Conservation (phyloP, 2,329 filamentous ascomycete genomes). For the Fusarium penzigii region DNA sequence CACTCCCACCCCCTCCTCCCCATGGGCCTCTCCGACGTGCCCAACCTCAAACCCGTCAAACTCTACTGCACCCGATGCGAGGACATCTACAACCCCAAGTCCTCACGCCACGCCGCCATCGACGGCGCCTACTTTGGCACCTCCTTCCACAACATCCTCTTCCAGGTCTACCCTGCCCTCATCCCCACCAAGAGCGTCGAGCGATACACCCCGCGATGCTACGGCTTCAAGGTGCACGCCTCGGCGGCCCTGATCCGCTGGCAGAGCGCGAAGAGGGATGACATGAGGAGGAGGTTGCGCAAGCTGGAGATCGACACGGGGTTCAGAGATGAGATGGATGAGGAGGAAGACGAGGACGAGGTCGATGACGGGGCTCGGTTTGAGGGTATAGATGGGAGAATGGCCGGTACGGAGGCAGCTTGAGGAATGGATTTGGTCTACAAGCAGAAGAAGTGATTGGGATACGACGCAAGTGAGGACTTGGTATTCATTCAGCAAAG, state of each 20-base stretch:
- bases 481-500: too few species aligned
- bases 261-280: constrained; percentile 80
- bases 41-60: constrained; percentile 88
- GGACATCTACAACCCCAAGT: constrained; percentile 98
- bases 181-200: constrained; percentile 83
- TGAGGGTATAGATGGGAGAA: constrained; percentile 38
- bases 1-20: constrained; percentile 90
- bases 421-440: constrained; percentile 10
- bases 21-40: constrained; percentile 88
- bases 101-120: constrained; percentile 89
- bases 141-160: constrained; percentile 98
- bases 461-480: neutral
- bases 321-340: constrained; percentile 70
- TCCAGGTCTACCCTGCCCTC: constrained; percentile 94
- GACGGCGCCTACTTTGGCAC: constrained; percentile 98
- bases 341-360: constrained; percentile 65
- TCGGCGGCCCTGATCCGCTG: constrained; percentile 85
- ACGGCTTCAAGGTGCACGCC: constrained; percentile 94
- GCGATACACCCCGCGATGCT: constrained; percentile 86
- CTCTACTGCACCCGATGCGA: constrained; percentile 97
- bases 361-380: constrained; percentile 42
- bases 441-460: constrained; percentile 3
- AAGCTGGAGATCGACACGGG: constrained; percentile 74
- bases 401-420: constrained; percentile 30
- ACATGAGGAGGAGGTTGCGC: constrained; percentile 76